Conservation (phyloP, 2,329 filamentous ascomycete species). For the Paraphoma sp. region DNA sequence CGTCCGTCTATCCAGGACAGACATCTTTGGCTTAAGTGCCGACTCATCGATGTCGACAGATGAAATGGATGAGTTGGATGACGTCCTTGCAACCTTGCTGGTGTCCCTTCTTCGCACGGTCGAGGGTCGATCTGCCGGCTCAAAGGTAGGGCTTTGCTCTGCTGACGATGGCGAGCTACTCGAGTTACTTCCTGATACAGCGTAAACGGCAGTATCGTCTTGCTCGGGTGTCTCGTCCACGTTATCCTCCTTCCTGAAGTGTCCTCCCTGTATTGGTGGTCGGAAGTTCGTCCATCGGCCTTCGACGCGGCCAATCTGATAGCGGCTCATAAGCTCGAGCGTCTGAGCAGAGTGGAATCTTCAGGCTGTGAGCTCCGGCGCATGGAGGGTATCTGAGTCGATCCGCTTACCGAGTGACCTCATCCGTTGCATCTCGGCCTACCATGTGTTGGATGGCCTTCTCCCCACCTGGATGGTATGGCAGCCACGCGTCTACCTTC, state of each 20-base stretch:
- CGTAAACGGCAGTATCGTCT: slow-evolving; percentile 21
- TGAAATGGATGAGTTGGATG: slow-evolving; percentile 68
- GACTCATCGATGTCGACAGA: slow-evolving; percentile 54
- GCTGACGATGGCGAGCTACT: slow-evolving; percentile 57
- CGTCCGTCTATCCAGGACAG: slow-evolving; percentile 76
- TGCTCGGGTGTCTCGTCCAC: slow-evolving; percentile 44
- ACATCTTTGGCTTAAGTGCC: slow-evolving; percentile 52
- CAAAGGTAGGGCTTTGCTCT: slow-evolving; percentile 65
- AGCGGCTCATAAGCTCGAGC: slow-evolving; percentile 76
- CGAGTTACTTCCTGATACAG: slow-evolving; percentile 33
- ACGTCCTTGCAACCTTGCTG: slow-evolving; percentile 47
- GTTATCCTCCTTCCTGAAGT: slow-evolving; percentile 66
- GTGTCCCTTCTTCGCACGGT: slow-evolving; percentile 45
- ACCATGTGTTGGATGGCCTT: slow-evolving; percentile 94
- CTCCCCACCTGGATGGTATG: slow-evolving; percentile 89
- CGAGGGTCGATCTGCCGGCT: slow-evolving; percentile 54
- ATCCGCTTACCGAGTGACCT: slow-evolving; percentile 79
- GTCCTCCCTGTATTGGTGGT: slow-evolving; percentile 89
- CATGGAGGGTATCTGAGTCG: not conserved
- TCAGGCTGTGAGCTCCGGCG: slow-evolving; percentile 11
- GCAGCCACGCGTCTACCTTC: slow-evolving; percentile 87
- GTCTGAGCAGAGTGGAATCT: slow-evolving; percentile 86
- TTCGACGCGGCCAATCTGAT: slow-evolving; percentile 82
- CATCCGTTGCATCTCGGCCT: slow-evolving; percentile 90
- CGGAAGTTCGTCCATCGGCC: slow-evolving; percentile 86